Evolutionary conservation across 176 grass and related monocot genomes (phyloP), one percentile per base, ranked within the genome.

Genomic region (Chloris gayana): DNA sequence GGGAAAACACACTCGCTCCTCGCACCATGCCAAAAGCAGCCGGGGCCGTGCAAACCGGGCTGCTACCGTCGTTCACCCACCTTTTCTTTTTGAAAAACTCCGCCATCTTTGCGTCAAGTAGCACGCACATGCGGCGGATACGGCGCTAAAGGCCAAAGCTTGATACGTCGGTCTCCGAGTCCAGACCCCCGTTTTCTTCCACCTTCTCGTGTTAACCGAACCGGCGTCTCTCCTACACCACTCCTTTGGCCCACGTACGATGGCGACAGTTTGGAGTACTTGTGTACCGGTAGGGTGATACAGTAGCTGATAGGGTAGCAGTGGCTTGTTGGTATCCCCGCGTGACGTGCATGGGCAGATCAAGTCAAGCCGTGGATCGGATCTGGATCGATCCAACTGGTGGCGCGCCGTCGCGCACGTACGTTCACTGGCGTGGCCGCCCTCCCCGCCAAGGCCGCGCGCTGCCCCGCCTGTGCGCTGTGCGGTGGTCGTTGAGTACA

Each of bases 341-440:
- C 12, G 19, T 42, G 67, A n/a, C 41, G 27, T 46, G 69, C 42
- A 47, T 81, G 68, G 42, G 79, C 69, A 25, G 7, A 13, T 29
- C 33, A 64, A 19, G 69, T 19, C 69, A 13, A 4, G 32, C 13
- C 11, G 67, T 58, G n/a, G 56, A n/a, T n/a, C n/a, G n/a, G n/a
- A 22, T 25, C 27, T 34, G 21, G 15, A 33, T 25, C 67, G 32
- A 6, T 15, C 18, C 0, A 15, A 49, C 49, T 54, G 0, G 80
- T 35, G 79, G 69, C 58, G 22, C 31, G 69, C 58, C 57, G 41
- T 46, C 4, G 79, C 42, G 26, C 69, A 49, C 69, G 69, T 49
- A 49, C 15, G 25, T n/a, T 3, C 27, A 9, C 39, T 9, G 34
- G 37, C 50, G 72, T n/a, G 60, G n/a, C 22, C n/a, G 56, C n/a